phyloP scores from a whole-genome alignment of 2,329 filamentous ascomycete genomes.

The Dactylellina haptotyla region DNA sequence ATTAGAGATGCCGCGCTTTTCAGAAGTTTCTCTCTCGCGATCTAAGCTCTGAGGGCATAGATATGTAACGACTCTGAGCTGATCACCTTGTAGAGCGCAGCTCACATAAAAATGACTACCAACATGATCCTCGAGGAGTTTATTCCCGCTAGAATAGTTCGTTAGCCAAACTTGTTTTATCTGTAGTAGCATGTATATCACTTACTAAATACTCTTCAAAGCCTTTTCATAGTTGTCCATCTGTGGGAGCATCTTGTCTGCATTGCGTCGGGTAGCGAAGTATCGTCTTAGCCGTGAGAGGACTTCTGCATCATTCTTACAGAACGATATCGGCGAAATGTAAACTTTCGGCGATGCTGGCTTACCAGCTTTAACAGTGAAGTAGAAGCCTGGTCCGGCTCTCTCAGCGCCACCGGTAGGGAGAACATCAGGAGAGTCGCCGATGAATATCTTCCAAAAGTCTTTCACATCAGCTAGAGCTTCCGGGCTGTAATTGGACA shows the following conservation, averaged over 20 bases:
- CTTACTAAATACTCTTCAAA: constrained; percentile 55
- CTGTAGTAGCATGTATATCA: not conserved
- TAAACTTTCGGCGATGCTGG: constrained; percentile 57
- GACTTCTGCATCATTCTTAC: constrained; percentile 57
- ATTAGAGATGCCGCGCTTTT: not conserved
- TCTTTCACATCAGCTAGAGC: constrained; percentile 55
- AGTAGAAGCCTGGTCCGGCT: constrained; percentile 57
- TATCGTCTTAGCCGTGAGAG: constrained; percentile 54
- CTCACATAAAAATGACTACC: constrained; percentile 54
- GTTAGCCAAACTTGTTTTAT: not conserved
- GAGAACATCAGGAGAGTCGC: constrained; percentile 55
- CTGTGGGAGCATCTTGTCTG: constrained; percentile 35
- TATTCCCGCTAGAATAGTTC: constrained; percentile 21
- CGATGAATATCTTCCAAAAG: constrained; percentile 57
- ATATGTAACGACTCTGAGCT: constrained; percentile 53
- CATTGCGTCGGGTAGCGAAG: constrained; percentile 54
- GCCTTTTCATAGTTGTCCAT: constrained; percentile 57
- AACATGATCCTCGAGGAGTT: constrained; percentile 43
- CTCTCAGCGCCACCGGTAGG: constrained; percentile 53
- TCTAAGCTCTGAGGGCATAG: constrained; percentile 43
- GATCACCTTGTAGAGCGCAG: constrained; percentile 43
- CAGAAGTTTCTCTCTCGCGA: constrained; percentile 2
- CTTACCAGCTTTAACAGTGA: constrained; percentile 56
- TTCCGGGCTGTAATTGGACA: constrained; percentile 49
- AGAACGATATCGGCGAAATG: constrained; percentile 56